Evolutionary conservation across 176 grass and related monocot genomes (phyloP), one percentile per base, ranked within the genome.

Genomic region (Poa pratensis): DNA sequence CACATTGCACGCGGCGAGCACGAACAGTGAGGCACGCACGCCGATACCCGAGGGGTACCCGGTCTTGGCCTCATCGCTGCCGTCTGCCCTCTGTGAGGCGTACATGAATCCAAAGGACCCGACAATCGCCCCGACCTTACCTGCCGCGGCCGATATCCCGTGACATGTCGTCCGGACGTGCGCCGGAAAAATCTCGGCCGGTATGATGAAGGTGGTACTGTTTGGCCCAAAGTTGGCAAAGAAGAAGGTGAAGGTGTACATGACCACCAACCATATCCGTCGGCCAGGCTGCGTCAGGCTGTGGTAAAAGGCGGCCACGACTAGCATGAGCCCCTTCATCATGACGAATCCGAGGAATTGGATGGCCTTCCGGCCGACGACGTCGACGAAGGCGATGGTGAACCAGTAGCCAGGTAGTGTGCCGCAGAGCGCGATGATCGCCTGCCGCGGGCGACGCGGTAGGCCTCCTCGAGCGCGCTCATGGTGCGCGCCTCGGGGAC

Each of bases 211-310:
- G 68, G 68, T 71, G 68, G 39, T 71, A 3, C 68, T 71, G 68
- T 71, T 71, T 5, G 68, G 68, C 37, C 68, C 68, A 7, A 71
- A 71, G 68, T 71, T 71, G 39, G 68, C 68, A 3, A 71, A 71
- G 68, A 71, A 71, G 68, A 71, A 71, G 37, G 68, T 71, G 68
- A 71, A 71, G 39, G 68, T 40, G 20, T 71, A 71, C 68, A 71
- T 43, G 39, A 71, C 68, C 37, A 71, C 37, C 68, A 71, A 19
- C 68, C 68, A 71, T 43, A 71, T 71, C 6, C 68, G 37, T 42
- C 68, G 68, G 10, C 68, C 68, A 5, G 68, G 37, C 68, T 71
- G 68, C 39, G 68, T 71, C 10, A 71, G 68, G 20, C 40, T 40
- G 68, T 71, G 68, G 68, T 71, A 71, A 20, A 45, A 71, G 68